Evolutionary conservation across 345 rosid species (phyloP).

Genomic region (Boechera retrofracta): DNA sequence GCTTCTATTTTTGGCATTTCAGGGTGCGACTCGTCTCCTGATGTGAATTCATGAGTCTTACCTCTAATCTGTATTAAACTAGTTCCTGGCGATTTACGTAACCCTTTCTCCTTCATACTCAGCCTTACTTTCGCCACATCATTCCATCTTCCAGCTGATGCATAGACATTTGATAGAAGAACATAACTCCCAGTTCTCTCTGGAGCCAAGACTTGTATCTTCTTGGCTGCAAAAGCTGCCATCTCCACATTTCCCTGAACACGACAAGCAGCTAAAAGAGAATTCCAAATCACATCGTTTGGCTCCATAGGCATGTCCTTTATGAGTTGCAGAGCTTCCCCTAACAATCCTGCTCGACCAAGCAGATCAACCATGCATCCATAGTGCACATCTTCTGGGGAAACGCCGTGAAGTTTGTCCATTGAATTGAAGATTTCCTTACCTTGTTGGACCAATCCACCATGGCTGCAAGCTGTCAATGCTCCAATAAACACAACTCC

Average conservation of each 20-base stretch:
- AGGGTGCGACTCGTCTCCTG: conserved; percentile 61
- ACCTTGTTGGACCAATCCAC: conserved; percentile 66
- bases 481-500: conserved; percentile 54
- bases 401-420: conserved; percentile 55
- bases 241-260: conserved; percentile 55
- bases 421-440: conserved; percentile 59
- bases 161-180: conserved; percentile 63
- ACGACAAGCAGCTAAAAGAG: conserved; percentile 68
- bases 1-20: conserved; percentile 52
- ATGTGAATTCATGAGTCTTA: conserved; percentile 57
- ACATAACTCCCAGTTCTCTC: conserved; percentile 57
- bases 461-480: conserved; percentile 69
- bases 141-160: conserved; percentile 66
- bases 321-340: conserved; percentile 60
- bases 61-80: conserved; percentile 56
- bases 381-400: conserved; percentile 61
- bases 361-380: conserved; percentile 80
- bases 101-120: conserved; percentile 61
- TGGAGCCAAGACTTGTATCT: conserved; percentile 47
- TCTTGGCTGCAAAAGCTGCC: conserved; percentile 61
- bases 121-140: conserved; percentile 63
- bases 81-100: conserved; percentile 60
- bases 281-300: conserved; percentile 71
- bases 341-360: conserved; percentile 67
- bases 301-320: conserved; percentile 63